Base-by-base conservation (phyloP, 345 rosid genomes). In the Arabidopsis thaliana region DNA sequence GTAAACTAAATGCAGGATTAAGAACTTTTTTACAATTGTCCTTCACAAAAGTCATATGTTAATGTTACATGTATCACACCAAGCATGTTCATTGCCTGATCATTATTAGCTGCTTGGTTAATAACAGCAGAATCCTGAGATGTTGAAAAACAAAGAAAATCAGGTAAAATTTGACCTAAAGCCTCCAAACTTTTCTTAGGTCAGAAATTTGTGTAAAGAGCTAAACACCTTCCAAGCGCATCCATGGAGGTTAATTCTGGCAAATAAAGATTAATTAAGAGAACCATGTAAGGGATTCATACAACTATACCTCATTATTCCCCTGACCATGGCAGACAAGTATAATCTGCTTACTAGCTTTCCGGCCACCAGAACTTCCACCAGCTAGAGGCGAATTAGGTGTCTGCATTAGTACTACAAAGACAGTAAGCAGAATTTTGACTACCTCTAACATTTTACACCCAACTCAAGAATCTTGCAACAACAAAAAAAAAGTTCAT, bases 271-370 rank as follows among this genome's bases (percentile, higher is more conserved):
- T 28, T 7, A 53, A 40, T 1, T 14, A 24, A 52, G 38, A 67
- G 50, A 67, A 6, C 11, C 6, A 40, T 4, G 4, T 45, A 48
- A 44, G 59, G 24, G 30, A 58, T 41, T 48, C 36, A 55, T 9
- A 56, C 12, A 77, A 61, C 75, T 48, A 66, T 68, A 89, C 96
- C 89, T 86, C 90, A 55, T 77, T 53, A 67, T 80, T 78, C 55
- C 48, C 74, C 76, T 84, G 87, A 59, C 77, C 98, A 73, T 88
- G 93, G 76, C 92, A 89, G 72, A 91, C 89, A 41, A 94, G 96
- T 75, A 94, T 74, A 59, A 94, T 87, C 81, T 87, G 81, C 85
- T 82, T 86, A 75, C 87, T 67, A 70, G 91, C 44, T 80, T 87
- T 89, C 69, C 96, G 87, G 59, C 98, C 96, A 14, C 46, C 89